Evolutionary conservation across 495 filamentous ascomycete species (phyloP), one percentile per base, ranked within the genome.

Genomic region (Trichoderma reesei): DNA sequence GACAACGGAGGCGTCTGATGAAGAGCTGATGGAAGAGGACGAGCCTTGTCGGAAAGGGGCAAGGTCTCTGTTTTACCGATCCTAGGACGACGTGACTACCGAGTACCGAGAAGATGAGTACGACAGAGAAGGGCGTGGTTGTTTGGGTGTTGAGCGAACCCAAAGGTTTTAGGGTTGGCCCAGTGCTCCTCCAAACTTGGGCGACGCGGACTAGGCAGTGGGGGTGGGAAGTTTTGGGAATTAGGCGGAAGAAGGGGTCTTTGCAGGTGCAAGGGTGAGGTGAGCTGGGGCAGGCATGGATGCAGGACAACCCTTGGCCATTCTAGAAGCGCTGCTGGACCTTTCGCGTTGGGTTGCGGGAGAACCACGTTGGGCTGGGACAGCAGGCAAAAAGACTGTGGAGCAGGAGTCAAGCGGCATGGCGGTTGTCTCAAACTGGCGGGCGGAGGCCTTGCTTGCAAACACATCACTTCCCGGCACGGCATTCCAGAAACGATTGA

Each of bases 61-160:
- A 56, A 56, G 34, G 51, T 56, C 31, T 13, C 51, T 56, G 51
- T 26, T 10, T 56, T 48, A 6, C 26, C 51, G 51, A 33, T 9
- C 51, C 51, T 8, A 56, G 18, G 51, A 56, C 1, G 51, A 56
- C 18, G 51, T 33, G 20, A 34, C 20, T 56, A 34, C 51, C 16
- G 20, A 48, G 44, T 56, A 56, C 51, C 11, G 2, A 56, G 5
- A 20, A 56, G 9, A 56, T 13, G 26, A 56, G 51, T 36, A 56
- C 51, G 51, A 33, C 51, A 1, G 51, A 56, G 51, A 56, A 34
- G 34, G 51, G 26, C 31, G 51, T 56, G 51, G 20, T 31, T 56
- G 51, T 26, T 56, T 56, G 51, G 26, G 51, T 56, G 51, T 56
- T 56, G 51, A 56, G 51, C 46, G 51, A 56, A 56, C 51, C 51